phyloP scores from a whole-genome alignment of 352 stramenopile genomes.

The Pythium sp. region DNA sequence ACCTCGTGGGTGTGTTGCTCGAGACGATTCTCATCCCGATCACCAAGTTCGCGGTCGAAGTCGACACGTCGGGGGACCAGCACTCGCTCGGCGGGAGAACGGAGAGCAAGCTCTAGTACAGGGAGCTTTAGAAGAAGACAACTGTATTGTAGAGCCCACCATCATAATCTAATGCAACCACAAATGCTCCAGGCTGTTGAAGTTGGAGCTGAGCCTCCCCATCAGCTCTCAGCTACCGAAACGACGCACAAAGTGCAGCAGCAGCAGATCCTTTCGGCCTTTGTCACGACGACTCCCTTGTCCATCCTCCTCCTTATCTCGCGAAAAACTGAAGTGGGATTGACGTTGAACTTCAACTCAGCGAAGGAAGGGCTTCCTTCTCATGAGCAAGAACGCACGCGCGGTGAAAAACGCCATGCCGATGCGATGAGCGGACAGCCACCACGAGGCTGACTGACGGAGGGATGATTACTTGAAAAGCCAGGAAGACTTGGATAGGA shows the following conservation, averaged over 20 bases:
- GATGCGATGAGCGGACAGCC: too few relatives aligned
- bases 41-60: conserved; percentile 33
- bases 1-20: conserved; percentile 38
- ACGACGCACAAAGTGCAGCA: neutral
- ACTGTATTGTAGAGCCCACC: too few relatives aligned
- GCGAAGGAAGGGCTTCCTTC: too few relatives aligned
- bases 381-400: too few relatives aligned
- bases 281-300: neutral
- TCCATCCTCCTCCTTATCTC: neutral
- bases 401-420: too few relatives aligned
- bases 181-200: too few relatives aligned
- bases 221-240: neutral
- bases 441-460: too few relatives aligned
- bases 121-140: too few relatives aligned
- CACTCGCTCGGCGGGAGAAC: conserved; percentile 1
- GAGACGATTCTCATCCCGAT: conserved; percentile 60
- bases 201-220: too few relatives aligned
- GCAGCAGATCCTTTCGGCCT: neutral
- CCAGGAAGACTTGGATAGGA: too few relatives aligned
- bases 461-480: too few relatives aligned
- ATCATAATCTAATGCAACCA: neutral
- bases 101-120: conserved; percentile 1
- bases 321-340: neutral
- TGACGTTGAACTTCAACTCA: neutral
- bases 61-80: conserved; percentile 4